A percentile compares a stretch with the other conserved stretches of the same genome.
Evolutionary conservation across 305 asterid genomes (phyloP).

Genomic region (Striga hermonthica): DNA sequence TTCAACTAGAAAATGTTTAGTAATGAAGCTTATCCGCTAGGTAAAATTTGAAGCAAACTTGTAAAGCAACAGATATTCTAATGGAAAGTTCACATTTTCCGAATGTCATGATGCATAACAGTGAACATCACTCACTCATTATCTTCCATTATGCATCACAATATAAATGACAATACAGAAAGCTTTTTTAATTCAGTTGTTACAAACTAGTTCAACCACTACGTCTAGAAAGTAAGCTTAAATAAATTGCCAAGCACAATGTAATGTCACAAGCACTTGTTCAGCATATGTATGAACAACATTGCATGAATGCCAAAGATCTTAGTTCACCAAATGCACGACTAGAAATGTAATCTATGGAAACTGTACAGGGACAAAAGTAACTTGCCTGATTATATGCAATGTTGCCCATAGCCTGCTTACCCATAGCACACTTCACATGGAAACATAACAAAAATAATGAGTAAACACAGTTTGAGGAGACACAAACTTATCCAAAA

Average conservation of each 20-base stretch:
- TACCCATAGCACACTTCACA: conserved; percentile 98
- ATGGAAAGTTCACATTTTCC: not conserved
- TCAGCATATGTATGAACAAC: conserved; percentile 15
- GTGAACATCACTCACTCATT: too few relatives aligned
- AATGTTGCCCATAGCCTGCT: conserved; percentile 99
- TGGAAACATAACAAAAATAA: conserved; percentile 28
- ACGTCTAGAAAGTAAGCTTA: conserved; percentile 4
- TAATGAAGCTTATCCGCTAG: not conserved
- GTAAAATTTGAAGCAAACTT: not conserved
- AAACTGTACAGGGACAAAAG: not conserved
- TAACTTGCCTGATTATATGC: conserved; percentile 84
- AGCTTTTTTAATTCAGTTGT: conserved; percentile 3
- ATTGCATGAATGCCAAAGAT: conserved; percentile 10
- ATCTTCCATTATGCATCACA: not conserved
- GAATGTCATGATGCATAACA: not conserved
- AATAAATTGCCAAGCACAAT: conserved; percentile 16
- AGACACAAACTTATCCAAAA: not conserved
- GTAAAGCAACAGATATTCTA: not conserved
- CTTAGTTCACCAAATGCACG: conserved; percentile 11
- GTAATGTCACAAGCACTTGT: not conserved
- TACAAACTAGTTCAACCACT: conserved; percentile 21
- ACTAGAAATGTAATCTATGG: conserved; percentile 9
- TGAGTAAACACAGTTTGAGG: conserved; percentile 18
- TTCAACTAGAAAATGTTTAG: not conserved
- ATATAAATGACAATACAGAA: conserved; percentile 7